These are phyloP conservation scores for Mucuna pruriens DNA, from an alignment of 306 rosid genomes.

Conservation along the genomic window DNA sequence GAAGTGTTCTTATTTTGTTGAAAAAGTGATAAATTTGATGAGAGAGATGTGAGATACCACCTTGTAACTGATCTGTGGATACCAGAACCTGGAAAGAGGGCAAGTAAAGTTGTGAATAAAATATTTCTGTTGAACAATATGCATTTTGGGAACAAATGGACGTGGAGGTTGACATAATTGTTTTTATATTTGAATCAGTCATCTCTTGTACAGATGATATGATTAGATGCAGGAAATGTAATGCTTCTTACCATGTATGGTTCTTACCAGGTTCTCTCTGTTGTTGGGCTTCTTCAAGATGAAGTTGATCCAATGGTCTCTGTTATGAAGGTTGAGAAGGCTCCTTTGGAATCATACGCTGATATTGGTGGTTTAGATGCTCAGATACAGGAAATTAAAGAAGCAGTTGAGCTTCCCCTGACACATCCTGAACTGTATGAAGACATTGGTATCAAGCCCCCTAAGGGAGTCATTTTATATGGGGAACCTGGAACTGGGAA, in stretches of 20 bases:
- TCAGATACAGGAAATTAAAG: slow-evolving; percentile 98
- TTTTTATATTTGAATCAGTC: background rate
- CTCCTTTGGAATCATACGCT: slow-evolving; percentile 96
- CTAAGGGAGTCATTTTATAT: slow-evolving; percentile 90
- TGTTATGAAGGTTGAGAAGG: slow-evolving; percentile 89
- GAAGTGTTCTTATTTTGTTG: background rate
- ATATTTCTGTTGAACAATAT: background rate
- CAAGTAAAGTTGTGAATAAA: background rate
- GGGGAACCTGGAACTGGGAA: slow-evolving; percentile 99
- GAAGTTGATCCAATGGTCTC: slow-evolving; percentile 98
- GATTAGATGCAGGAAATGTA: slow-evolving; percentile 2
- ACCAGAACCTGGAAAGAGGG: background rate
- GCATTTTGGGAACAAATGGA: background rate
- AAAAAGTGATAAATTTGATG: background rate
- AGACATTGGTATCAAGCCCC: slow-evolving; percentile 98
- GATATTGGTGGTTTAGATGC: slow-evolving; percentile 99
- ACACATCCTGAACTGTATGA: slow-evolving; percentile 97
- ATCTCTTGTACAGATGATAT: slow-evolving; percentile 5
- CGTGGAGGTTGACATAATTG: background rate
- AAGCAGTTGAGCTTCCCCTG: slow-evolving; percentile 97
- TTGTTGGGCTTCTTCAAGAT: slow-evolving; percentile 98
- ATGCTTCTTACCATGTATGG: slow-evolving; percentile 7
- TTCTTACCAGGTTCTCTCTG: slow-evolving; percentile 82
- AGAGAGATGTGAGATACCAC: background rate
- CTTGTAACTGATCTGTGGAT: background rate